phyloP scores from a whole-genome alignment of 345 rosid species.

The Gossypium turneri region DNA sequence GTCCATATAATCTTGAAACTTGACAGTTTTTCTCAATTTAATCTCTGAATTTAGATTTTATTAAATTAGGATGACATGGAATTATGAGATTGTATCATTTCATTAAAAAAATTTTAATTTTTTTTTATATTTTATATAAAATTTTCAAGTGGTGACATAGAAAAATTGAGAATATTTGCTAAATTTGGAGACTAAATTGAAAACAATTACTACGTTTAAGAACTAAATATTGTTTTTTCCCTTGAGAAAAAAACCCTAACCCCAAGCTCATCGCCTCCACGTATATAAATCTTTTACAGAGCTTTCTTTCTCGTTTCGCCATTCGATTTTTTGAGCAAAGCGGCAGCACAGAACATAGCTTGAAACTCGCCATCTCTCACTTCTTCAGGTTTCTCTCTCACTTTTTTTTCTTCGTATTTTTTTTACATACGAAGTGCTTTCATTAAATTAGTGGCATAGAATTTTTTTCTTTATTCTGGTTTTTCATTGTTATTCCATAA shows the following conservation, averaged over 20 bases:
- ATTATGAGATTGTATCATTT: too few relatives aligned
- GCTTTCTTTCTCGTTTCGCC: not conserved
- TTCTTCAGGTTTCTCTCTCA: not conserved
- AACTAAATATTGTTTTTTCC: not conserved
- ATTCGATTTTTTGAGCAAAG: not conserved
- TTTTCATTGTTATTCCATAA: too few relatives aligned
- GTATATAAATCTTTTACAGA: not conserved
- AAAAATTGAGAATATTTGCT: too few relatives aligned
- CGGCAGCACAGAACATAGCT: not conserved
- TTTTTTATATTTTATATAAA: too few relatives aligned
- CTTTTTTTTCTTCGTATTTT: not conserved
- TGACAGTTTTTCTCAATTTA: too few relatives aligned
- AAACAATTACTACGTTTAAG: too few relatives aligned
- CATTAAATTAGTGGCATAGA: not conserved
- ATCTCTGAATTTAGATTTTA: too few relatives aligned
- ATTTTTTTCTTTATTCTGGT: not conserved
- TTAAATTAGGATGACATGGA: too few relatives aligned
- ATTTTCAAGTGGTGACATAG: too few relatives aligned
- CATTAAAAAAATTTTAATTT: too few relatives aligned
- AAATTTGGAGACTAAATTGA: too few relatives aligned
- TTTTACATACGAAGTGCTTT: not conserved
- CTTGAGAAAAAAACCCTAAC: not conserved
- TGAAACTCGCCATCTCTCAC: not conserved
- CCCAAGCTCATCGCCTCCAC: not conserved
- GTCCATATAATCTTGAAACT: too few relatives aligned